Evolutionary conservation across 192 early-diverging fungal species (phyloP).

Genomic region (Mortierella alpina): DNA sequence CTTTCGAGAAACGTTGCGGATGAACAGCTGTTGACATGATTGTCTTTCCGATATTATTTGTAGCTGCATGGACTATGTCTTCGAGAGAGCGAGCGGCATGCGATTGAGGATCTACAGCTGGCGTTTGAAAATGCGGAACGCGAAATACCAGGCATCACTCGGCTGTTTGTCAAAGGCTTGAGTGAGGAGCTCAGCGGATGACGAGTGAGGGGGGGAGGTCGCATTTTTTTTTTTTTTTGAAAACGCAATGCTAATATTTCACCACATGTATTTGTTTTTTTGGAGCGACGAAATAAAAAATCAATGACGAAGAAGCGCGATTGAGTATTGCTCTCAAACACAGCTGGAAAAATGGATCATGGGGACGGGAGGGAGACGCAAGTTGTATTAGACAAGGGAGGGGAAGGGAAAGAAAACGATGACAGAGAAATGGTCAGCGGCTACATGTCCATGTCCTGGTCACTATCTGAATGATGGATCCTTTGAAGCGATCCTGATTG

Average conservation of each 20-base stretch:
- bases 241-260: background rate
- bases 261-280: too few species aligned
- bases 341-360: too few species aligned
- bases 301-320: too few species aligned
- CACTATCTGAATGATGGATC: too few species aligned
- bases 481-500: too few species aligned
- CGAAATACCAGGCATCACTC: constrained; percentile 42
- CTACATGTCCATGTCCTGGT: too few species aligned
- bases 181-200: constrained; percentile 33
- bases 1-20: background rate
- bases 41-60: background rate
- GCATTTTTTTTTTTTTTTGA: background rate
- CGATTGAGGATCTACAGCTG: constrained; percentile 28
- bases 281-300: too few species aligned
- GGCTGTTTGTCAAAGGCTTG: constrained; percentile 41
- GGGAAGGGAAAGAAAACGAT: too few species aligned
- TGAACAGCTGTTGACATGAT: background rate
- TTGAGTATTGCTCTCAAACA: too few species aligned
- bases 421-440: too few species aligned
- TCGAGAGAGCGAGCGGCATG: constrained; percentile 33
- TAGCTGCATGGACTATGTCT: constrained; percentile 33
- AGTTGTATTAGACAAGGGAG: too few species aligned
- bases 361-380: too few species aligned
- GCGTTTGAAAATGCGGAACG: constrained; percentile 47
- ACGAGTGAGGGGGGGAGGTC: background rate